Conservation (phyloP, 305 asterid species). For the Fraxinus platypoda region DNA sequence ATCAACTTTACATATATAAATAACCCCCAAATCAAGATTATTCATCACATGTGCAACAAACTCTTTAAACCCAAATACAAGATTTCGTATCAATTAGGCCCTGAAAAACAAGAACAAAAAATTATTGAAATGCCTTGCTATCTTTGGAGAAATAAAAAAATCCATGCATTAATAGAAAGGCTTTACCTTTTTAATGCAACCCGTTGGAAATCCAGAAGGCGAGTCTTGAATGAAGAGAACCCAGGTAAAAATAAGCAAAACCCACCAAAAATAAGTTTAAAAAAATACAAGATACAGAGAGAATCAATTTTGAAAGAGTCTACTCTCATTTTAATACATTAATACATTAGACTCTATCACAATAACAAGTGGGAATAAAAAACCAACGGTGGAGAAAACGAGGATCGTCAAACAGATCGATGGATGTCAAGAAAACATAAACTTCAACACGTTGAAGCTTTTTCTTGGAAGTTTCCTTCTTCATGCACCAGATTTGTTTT, state of each 20-base stretch:
- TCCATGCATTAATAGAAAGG: neutral
- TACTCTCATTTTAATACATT: neutral
- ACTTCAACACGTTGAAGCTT: conserved; percentile 18
- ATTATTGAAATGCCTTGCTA: neutral
- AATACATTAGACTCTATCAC: neutral
- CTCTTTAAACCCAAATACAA: neutral
- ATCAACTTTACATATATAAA: neutral
- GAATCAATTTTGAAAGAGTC: conserved; percentile 30
- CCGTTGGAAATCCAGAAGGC: neutral
- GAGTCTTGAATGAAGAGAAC: conserved; percentile 1
- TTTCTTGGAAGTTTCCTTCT: conserved; percentile 40
- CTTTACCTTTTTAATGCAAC: conserved; percentile 14
- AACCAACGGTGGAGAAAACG: conserved; percentile 25
- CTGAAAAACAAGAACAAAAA: conserved; percentile 10
- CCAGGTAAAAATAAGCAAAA: neutral
- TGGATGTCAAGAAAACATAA: neutral
- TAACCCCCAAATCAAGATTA: conserved; percentile 18
- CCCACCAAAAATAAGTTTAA: neutral
- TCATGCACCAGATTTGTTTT: conserved; percentile 22
- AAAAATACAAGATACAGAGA: neutral
- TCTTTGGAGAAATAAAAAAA: neutral
- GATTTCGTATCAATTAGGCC: neutral
- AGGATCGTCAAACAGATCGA: conserved; percentile 14
- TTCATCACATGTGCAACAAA: neutral
- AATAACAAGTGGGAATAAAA: conserved; percentile 12